Conservation (phyloP, 108 stramenopile species). For the Aurantiochytrium sp. region DNA sequence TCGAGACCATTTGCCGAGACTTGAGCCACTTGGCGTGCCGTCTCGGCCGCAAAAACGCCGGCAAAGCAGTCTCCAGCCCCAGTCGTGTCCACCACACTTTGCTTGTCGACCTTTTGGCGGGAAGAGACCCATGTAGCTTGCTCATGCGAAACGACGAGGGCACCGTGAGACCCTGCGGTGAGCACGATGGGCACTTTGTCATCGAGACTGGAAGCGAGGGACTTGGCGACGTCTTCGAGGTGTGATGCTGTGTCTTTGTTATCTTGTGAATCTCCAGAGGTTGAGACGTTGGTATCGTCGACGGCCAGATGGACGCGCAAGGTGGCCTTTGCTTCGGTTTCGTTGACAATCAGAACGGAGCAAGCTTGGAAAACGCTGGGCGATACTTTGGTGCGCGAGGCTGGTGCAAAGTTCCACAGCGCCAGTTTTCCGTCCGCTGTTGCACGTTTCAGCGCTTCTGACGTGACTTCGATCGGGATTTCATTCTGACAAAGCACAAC, state of each 20-base stretch:
- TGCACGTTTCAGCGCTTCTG: not conserved
- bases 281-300: not conserved
- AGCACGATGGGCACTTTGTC: not conserved
- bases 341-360: not conserved
- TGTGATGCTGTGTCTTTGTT: too few species aligned
- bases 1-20: not conserved
- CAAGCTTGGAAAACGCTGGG: not conserved
- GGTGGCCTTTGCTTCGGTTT: not conserved
- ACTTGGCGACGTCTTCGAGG: not conserved
- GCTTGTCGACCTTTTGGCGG: not conserved
- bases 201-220: not conserved
- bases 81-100: not conserved
- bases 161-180: not conserved
- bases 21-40: too few species aligned
- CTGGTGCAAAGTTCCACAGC: not conserved
- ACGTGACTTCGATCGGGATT: not conserved
- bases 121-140: not conserved
- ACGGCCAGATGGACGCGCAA: not conserved
- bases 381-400: not conserved
- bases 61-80: not conserved
- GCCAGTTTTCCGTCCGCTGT: not conserved
- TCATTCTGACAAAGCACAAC: slow-evolving; percentile 3
- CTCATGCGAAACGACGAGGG: not conserved
- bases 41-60: not conserved
- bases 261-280: not conserved